Evolutionary conservation across 2,329 filamentous ascomycete genomes (phyloP).

Genomic region (Aureobasidium musti): DNA sequence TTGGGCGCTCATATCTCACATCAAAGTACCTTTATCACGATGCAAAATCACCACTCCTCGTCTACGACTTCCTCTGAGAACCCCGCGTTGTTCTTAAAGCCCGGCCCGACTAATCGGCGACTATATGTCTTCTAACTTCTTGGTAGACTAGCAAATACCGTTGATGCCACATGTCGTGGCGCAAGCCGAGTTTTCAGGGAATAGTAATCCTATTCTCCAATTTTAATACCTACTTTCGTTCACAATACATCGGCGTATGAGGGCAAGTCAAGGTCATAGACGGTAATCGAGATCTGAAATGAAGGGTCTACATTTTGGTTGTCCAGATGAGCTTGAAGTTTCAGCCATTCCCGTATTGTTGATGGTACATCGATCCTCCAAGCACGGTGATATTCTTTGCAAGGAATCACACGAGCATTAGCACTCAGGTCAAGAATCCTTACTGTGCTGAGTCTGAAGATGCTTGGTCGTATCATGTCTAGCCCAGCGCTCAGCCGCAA

Average conservation of each 20-base stretch:
- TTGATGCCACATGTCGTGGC: not conserved
- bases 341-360: not conserved
- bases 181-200: not conserved
- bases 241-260: not conserved
- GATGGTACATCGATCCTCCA: not conserved
- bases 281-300: not conserved
- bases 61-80: not conserved
- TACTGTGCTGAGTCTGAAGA: not conserved
- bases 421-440: not conserved
- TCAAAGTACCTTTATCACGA: not conserved
- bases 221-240: not conserved
- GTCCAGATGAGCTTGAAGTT: not conserved
- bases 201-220: not conserved
- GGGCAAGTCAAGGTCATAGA: not conserved
- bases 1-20: not conserved
- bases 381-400: slow-evolving; percentile 3
- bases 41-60: not conserved
- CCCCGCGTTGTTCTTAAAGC: not conserved
- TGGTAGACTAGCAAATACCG: not conserved
- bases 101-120: no score
- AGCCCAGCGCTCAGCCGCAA: not conserved
- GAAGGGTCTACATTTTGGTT: not conserved
- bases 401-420: not conserved
- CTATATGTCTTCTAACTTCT: not conserved
- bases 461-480: not conserved